Evolutionary conservation across 345 rosid genomes (phyloP), one percentile per base, ranked within the genome.

Genomic region (Pugionium cornutum): DNA sequence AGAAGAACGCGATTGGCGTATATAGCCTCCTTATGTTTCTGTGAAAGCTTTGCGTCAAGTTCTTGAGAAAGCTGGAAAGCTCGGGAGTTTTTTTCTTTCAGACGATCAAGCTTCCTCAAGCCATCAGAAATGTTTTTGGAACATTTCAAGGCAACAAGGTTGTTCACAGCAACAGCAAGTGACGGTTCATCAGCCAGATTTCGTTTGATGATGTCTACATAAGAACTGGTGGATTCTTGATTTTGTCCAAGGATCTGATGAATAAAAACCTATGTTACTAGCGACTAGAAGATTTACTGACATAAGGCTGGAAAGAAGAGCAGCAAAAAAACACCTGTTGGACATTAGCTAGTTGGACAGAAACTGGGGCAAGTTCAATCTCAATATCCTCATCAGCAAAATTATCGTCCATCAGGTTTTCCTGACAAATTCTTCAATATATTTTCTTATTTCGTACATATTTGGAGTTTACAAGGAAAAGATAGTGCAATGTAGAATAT

Each of bases 281-380:
- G 52, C 62, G 10, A 75, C 43, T 34, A n/a, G 11, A 53, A 61
- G 10, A 45, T 11, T 11, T 27, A 0, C 9, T 39, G 9, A 62
- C 58, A 40, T 6, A 34, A 39, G 1, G 27, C 28, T 10, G 37
- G 41, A 35, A 39, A 18, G 36, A 40, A 69, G 35, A 78, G 32
- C 26, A 44, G 37, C 45, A 52, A 9, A 46, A 52, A 65, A 35
- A 6, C 76, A 92, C 99, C 94, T 86, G 97, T 70, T 84, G 87
- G 58, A 86, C 92, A 75, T 88, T 86, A 60, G 95, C 96, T 79
- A 94, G 64, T 46, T 94, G 99, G 48, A 88, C 99, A 60, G 82
- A 43, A 43, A 94, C 83, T 33, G 96, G 99, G 68, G 96, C 84
- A 65, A 94, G 73, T 85, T 94, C 99, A 68, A 64, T 80, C 79